Base-by-base conservation (phyloP, 2,329 filamentous ascomycete species). In the Trichophyton simii region DNA sequence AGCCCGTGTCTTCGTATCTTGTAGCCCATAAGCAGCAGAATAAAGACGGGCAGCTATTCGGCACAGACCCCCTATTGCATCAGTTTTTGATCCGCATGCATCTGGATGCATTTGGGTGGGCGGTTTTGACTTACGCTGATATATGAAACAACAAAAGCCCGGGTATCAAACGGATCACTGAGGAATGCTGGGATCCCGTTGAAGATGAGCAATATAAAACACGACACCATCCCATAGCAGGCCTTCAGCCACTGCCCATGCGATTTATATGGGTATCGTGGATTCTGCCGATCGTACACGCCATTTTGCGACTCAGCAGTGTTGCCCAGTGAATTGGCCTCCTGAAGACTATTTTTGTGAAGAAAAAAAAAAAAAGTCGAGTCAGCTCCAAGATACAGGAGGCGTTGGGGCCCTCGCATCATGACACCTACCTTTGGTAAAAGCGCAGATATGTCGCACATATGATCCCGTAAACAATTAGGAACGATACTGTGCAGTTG, bases 381-480 rank as follows among this genome's bases (percentile, higher is more conserved):
- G n/a, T 18, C 38, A 36, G 22, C 34, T 7, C 22, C 31, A 36
- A 28, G 11, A 42, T 4, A 22, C 54, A 22, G n/a, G n/a, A 1
- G 18, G 3, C 6, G 6, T 31, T 31, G 25, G 25, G 41, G 34
- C 13, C 8, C 25, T 36, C 7, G 25, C 25, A 54, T 31, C 3
- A 22, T 28, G n/a, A 55, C 25, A 64, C 66, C 59, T 63, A 76
- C 74, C 70, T 72, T 59, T 69, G 69, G 66, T 70, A 38, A 48
- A 66, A 66, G 15, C 63, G 60, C 5, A 77, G 67, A 64, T 76
- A 77, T 0, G 75, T 75, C 25, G 70, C 73, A 60, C 74, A 76
- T n/a, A 77, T 74, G 15, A 72, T 70, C 13, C 68, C 66, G 52
- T 76, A 77, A 1, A 76, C 72, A 46, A 76, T 72, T 8, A 76